Evolutionary conservation across 805 yeast genomes (phyloP).

Genomic region (Peterozyma xylosa): DNA sequence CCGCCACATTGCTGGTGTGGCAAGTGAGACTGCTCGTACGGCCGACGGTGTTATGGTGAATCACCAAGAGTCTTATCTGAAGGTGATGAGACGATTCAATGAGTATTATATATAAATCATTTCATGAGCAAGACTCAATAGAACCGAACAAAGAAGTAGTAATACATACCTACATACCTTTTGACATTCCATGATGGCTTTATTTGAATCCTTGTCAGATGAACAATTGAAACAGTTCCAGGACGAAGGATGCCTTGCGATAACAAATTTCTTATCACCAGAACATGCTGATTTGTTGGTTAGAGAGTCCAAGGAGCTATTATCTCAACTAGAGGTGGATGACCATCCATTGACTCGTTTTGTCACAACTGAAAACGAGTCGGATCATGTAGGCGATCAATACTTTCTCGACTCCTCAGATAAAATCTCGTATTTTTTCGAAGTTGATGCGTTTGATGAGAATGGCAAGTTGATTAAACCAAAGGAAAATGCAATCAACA

Average conservation of each 20-base stretch:
- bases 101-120: no score
- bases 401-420: slow-evolving; percentile 66
- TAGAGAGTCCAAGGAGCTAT: slow-evolving; percentile 33
- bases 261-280: slow-evolving; percentile 43
- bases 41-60: no score
- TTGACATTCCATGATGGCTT: neutral
- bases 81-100: no score
- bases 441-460: slow-evolving; percentile 56
- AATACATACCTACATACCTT: no score
- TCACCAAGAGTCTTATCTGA: no score
- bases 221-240: slow-evolving; percentile 45
- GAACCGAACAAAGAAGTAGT: no score
- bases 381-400: slow-evolving; percentile 61
- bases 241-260: slow-evolving; percentile 53
- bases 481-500: slow-evolving; percentile 55
- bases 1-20: no score
- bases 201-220: slow-evolving; percentile 22
- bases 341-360: slow-evolving; percentile 66
- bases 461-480: slow-evolving; percentile 45
- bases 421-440: slow-evolving; percentile 63
- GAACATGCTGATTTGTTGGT: slow-evolving; percentile 34
- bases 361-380: slow-evolving; percentile 43
- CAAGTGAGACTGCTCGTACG: no score
- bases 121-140: no score
- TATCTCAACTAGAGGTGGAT: slow-evolving; percentile 40